phyloP scores from a whole-genome alignment of 352 stramenopile species.

The Pythium biforme region DNA sequence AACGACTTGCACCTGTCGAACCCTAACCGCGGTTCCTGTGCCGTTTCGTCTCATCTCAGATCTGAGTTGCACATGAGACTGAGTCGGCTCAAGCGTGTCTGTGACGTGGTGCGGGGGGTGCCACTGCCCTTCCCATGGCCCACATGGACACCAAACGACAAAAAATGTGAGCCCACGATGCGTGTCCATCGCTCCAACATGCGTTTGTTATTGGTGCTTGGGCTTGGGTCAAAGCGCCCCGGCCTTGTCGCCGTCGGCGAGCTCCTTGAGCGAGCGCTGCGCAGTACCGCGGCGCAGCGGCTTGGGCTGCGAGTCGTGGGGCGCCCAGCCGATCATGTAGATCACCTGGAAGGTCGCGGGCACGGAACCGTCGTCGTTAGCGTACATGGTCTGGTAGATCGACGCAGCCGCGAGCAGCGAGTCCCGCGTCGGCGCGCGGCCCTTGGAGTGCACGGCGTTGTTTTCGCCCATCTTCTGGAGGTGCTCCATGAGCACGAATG shows the following conservation, averaged over 20 bases:
- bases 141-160: too few species aligned
- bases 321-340: constrained; percentile 98
- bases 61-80: constrained; percentile 1
- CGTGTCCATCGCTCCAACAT: background rate
- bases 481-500: constrained; percentile 96
- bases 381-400: constrained; percentile 95
- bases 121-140: too few species aligned
- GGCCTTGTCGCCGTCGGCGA: constrained; percentile 31
- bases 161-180: too few species aligned
- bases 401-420: constrained; percentile 92
- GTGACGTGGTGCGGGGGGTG: background rate
- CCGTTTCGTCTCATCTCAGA: constrained; percentile 13
- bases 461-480: constrained; percentile 96
- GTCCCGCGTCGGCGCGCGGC: constrained; percentile 79
- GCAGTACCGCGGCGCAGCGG: constrained; percentile 83
- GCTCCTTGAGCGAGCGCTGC: constrained; percentile 75
- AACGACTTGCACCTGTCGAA: too few species aligned
- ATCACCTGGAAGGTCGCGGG: constrained; percentile 96
- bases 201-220: background rate
- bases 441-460: constrained; percentile 80
- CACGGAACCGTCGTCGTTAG: constrained; percentile 83
- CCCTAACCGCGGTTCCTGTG: too few species aligned
- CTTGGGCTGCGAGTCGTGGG: constrained; percentile 93
- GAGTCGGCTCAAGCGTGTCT: background rate
- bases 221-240: background rate